These are phyloP conservation scores for Amanita polypyramis DNA, from an alignment of 768 basidiomycete genomes.

Conservation along the genomic window DNA sequence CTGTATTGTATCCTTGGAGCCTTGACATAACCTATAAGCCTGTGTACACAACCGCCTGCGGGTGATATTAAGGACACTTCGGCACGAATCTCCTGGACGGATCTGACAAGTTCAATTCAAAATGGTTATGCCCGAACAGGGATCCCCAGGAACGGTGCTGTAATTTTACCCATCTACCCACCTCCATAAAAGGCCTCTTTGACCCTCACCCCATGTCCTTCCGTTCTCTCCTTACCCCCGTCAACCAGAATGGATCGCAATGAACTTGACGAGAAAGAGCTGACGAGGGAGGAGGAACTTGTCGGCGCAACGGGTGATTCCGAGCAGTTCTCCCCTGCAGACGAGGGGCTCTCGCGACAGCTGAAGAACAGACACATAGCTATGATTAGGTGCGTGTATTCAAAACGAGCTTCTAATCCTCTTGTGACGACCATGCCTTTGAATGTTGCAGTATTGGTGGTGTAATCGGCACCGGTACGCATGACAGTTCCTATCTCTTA, in stretches of 20 bases:
- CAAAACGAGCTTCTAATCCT: neutral
- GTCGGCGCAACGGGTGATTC: slow-evolving; percentile 21
- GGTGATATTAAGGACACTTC: too few species aligned
- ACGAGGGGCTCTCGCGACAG: slow-evolving; percentile 38
- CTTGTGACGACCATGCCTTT: slow-evolving; percentile 2
- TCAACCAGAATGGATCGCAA: neutral
- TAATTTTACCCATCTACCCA: too few species aligned
- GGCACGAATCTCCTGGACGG: too few species aligned
- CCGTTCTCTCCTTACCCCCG: too few species aligned
- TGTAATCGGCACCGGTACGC: slow-evolving; percentile 48
- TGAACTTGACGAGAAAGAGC: slow-evolving; percentile 15
- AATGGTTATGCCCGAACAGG: too few species aligned
- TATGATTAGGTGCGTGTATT: slow-evolving; percentile 53
- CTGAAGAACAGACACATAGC: slow-evolving; percentile 72
- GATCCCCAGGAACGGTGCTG: too few species aligned
- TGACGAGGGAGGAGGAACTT: slow-evolving; percentile 23
- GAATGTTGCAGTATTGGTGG: slow-evolving; percentile 40
- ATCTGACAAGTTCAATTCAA: too few species aligned
- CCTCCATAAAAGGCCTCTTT: neutral
- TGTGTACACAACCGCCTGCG: too few species aligned
- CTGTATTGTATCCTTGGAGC: too few species aligned
- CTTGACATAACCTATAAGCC: too few species aligned
- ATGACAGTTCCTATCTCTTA: slow-evolving; percentile 3
- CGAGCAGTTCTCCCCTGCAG: slow-evolving; percentile 3
- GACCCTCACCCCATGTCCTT: neutral